These are phyloP conservation scores for Hymenotorrendiella dingleyae DNA, from an alignment of 2,329 filamentous ascomycete genomes.

Conservation along the genomic window DNA sequence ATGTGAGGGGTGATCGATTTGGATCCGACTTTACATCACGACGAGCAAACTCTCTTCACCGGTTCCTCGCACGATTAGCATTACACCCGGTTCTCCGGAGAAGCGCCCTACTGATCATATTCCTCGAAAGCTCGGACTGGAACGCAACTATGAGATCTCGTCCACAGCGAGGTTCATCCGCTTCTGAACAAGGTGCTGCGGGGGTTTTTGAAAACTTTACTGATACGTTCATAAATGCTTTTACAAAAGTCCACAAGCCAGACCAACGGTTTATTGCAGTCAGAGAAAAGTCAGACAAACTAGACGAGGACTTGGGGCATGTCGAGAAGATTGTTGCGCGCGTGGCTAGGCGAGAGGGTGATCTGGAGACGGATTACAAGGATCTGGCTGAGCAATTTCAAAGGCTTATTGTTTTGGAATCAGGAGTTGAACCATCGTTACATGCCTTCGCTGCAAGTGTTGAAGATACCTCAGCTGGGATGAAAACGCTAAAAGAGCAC, in stretches of 20 bases:
- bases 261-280: slow-evolving; percentile 94
- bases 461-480: slow-evolving; percentile 72
- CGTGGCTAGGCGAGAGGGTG: slow-evolving; percentile 79
- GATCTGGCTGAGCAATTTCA: slow-evolving; percentile 94
- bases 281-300: slow-evolving; percentile 83
- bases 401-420: slow-evolving; percentile 83
- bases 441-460: slow-evolving; percentile 83
- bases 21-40: slow-evolving; percentile 86
- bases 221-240: slow-evolving; percentile 94
- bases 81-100: slow-evolving; percentile 85
- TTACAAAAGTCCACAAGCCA: slow-evolving; percentile 91
- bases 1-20: slow-evolving; percentile 93
- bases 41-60: slow-evolving; percentile 82
- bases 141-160: slow-evolving; percentile 89
- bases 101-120: slow-evolving; percentile 75
- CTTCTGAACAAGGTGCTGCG: slow-evolving; percentile 42
- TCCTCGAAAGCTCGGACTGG: slow-evolving; percentile 92
- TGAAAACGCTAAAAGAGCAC: slow-evolving; percentile 77
- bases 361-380: slow-evolving; percentile 80
- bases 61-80: slow-evolving; percentile 80
- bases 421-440: slow-evolving; percentile 74
- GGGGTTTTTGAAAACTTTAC: slow-evolving; percentile 93
- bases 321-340: slow-evolving; percentile 94
- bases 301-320: slow-evolving; percentile 87
- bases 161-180: slow-evolving; percentile 55